phyloP scores from a whole-genome alignment of 345 rosid species.

The Chamaenerion angustifolium region DNA sequence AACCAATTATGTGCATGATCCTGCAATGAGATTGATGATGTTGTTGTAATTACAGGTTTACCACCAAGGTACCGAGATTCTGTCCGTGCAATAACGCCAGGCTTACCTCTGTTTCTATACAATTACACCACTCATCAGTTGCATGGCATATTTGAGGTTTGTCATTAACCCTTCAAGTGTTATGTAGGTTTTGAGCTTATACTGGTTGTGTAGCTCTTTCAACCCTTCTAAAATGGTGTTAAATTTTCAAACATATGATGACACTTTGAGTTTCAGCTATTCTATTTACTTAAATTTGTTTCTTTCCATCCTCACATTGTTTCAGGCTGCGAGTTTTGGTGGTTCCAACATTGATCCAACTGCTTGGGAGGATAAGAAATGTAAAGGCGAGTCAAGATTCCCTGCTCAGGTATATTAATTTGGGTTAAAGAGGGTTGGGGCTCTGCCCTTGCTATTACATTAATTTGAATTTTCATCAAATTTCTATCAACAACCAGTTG shows the following conservation, averaged over 20 bases:
- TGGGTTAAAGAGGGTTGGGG: too few relatives aligned
- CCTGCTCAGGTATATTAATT: slow-evolving; percentile 71
- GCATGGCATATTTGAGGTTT: slow-evolving; percentile 97
- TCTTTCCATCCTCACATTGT: slow-evolving; percentile 3
- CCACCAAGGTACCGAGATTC: slow-evolving; percentile 98
- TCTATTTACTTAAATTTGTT: too few relatives aligned
- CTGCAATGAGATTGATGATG: neutral
- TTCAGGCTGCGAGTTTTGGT: slow-evolving; percentile 85
- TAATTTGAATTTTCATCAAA: neutral
- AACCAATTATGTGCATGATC: too few relatives aligned
- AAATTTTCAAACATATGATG: too few relatives aligned
- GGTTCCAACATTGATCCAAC: slow-evolving; percentile 97
- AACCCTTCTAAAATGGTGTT: too few relatives aligned
- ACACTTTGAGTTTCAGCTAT: too few relatives aligned
- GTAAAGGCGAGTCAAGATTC: slow-evolving; percentile 96
- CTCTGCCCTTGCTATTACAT: neutral
- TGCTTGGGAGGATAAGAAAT: slow-evolving; percentile 99
- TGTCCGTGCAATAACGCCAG: slow-evolving; percentile 92
- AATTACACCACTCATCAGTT: slow-evolving; percentile 95
- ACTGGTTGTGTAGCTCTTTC: too few relatives aligned
- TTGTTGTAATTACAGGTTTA: slow-evolving; percentile 36
- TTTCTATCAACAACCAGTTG: neutral
- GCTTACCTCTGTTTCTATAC: slow-evolving; percentile 89
- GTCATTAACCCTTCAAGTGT: slow-evolving; percentile 5
- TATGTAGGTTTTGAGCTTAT: too few relatives aligned